These are phyloP conservation scores for Coniochaeta hoffmannii DNA, from an alignment of 2,329 filamentous ascomycete genomes.

Conservation along the genomic window DNA sequence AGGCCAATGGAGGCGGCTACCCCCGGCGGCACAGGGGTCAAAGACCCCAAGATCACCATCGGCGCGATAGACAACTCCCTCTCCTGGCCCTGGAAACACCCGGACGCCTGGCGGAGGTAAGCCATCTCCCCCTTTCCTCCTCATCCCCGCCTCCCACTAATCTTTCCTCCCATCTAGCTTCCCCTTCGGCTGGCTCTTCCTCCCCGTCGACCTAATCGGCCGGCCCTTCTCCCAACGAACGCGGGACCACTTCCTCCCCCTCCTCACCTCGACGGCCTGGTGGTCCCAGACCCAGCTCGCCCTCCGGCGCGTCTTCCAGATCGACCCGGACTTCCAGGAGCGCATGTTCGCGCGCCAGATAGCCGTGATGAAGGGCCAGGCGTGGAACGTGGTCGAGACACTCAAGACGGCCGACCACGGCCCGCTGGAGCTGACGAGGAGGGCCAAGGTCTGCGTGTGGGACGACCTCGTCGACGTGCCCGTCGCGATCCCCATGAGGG, in stretches of 20 bases:
- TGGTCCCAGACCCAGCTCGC: constrained; percentile 92
- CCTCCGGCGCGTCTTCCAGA: constrained; percentile 77
- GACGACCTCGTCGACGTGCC: constrained; percentile 96
- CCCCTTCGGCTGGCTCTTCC: constrained; percentile 96
- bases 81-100: constrained; percentile 99
- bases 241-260: constrained; percentile 87
- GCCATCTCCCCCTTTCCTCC: constrained; percentile 5
- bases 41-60: constrained; percentile 59
- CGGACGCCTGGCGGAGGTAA: constrained; percentile 70
- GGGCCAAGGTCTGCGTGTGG: constrained; percentile 93
- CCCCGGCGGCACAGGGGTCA: constrained; percentile 31
- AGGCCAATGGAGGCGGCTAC: constrained; percentile 77
- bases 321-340: constrained; percentile 95
- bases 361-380: constrained; percentile 98
- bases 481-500: constrained; percentile 82
- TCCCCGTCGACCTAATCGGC: constrained; percentile 92
- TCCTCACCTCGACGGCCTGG: constrained; percentile 91
- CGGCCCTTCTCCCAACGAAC: constrained; percentile 94
- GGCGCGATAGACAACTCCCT: constrained; percentile 97
- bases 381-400: constrained; percentile 98
- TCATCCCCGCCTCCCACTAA: neutral
- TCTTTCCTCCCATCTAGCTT: constrained; percentile 66
- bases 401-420: constrained; percentile 89
- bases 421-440: constrained; percentile 82
- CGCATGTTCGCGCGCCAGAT: constrained; percentile 99